Base-by-base conservation (phyloP, 169 alveolate species). In the Miamiensis avidus region DNA sequence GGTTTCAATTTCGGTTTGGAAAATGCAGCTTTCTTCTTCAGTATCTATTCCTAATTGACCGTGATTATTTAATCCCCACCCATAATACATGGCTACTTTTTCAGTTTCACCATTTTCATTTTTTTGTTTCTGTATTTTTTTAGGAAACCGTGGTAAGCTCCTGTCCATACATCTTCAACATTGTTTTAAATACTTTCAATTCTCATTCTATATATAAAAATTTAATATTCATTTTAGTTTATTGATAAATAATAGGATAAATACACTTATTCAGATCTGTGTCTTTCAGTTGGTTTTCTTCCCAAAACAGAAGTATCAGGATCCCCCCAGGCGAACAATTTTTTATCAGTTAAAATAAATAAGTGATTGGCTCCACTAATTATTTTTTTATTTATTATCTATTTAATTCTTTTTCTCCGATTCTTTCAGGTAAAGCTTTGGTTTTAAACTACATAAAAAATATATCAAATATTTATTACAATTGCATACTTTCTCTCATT, bases 291-390 rank as follows among this genome's bases (percentile, higher is more conserved):
- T 25, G 82, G 82, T 69, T 33, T 77, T 77, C 82, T 77, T 1
- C 82, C 82, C 20, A 77, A 64, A 4, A 77, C 82, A 77, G 74
- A 65, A 32, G 31, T 64, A 65, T 76, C 89, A 29, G 73, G 84
- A 82, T 87, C 88, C 33, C 91, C 91, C 75, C 87, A 87, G 11
- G 88, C 82, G 76, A 73, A 83, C 15, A 87, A 29, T 49, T 73
- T 74, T 72, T 31, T 76, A 15, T 82, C 78, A 34, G 85, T 82
- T 28, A 86, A 75, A 34, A 86, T 82, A 33, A 86, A 69, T 0
- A 83, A 29, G 76, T 87, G 91, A 72, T 87, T 82, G 16, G 34
- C 29, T 16, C 91, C 91, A 69, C 88, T 74, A 0, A 87, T 64
- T 16, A 82, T 49, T 82, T 87, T 87, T 73, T 32, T 0, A 87